These are phyloP conservation scores for Aspergillus cavernicola DNA, from an alignment of 495 filamentous ascomycete genomes.

Conservation along the genomic window DNA sequence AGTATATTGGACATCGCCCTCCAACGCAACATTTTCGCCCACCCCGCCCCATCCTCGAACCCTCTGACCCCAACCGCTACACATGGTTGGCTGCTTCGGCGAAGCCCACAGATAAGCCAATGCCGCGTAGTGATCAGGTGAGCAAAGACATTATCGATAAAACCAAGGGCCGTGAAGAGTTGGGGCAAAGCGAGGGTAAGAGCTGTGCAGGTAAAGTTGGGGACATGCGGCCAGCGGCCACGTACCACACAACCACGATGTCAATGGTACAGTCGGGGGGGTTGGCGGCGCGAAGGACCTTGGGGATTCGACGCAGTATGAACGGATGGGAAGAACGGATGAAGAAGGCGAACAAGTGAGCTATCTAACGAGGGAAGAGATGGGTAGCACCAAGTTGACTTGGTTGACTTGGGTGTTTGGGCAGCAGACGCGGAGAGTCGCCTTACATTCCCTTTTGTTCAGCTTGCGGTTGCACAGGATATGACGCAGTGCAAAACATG, in stretches of 20 bases:
- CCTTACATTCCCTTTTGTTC: not conserved
- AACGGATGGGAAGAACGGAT: slow-evolving; percentile 52
- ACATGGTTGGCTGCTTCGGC: slow-evolving; percentile 38
- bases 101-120: slow-evolving; percentile 23
- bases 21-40: slow-evolving; percentile 35
- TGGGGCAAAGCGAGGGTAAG: slow-evolving; percentile 25
- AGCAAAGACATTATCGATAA: slow-evolving; percentile 5
- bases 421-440: not conserved
- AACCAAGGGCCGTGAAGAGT: slow-evolving; percentile 4
- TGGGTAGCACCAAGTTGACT: not conserved
- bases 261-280: slow-evolving; percentile 34
- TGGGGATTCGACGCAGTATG: slow-evolving; percentile 57
- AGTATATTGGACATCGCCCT: slow-evolving; percentile 35
- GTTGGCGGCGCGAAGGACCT: slow-evolving; percentile 39
- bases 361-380: not conserved
- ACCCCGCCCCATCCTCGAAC: slow-evolving; percentile 35
- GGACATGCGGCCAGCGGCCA: slow-evolving; percentile 35
- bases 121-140: slow-evolving; percentile 8
- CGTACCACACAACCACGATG: slow-evolving; percentile 53
- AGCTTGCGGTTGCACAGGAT: not conserved
- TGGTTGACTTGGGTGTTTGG: slow-evolving; percentile 1
- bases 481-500: slow-evolving; percentile 1
- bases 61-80: slow-evolving; percentile 36
- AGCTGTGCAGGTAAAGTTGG: slow-evolving; percentile 18
- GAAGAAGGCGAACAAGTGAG: slow-evolving; percentile 32